Evolutionary conservation across 2,329 filamentous ascomycete species (phyloP).

Genomic region (Botrytis tulipae): DNA sequence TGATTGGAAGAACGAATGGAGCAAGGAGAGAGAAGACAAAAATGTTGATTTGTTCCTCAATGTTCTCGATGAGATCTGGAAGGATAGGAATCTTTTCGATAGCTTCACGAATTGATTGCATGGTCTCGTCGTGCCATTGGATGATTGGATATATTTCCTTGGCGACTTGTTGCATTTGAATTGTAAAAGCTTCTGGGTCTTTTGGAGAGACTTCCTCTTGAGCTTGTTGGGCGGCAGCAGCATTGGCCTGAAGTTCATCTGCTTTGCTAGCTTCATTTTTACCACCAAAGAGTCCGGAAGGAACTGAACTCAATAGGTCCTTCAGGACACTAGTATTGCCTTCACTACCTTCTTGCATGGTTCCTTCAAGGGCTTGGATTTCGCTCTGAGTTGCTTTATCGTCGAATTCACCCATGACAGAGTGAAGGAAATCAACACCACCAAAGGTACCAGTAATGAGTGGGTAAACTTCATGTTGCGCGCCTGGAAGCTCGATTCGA

Average conservation of each 20-base stretch:
- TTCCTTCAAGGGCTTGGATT: slow-evolving; percentile 83
- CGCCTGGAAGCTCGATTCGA: slow-evolving; percentile 67
- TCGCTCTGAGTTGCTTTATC: slow-evolving; percentile 92
- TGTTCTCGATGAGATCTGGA: slow-evolving; percentile 78
- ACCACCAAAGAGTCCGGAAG: slow-evolving; percentile 73
- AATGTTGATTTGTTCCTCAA: slow-evolving; percentile 82
- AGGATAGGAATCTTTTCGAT: slow-evolving; percentile 84
- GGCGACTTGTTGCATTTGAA: slow-evolving; percentile 71
- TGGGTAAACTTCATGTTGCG: slow-evolving; percentile 67
- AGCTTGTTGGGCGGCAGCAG: slow-evolving; percentile 71
- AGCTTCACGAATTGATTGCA: slow-evolving; percentile 73
- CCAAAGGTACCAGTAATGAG: slow-evolving; percentile 90
- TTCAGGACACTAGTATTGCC: slow-evolving; percentile 73
- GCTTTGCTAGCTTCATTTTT: slow-evolving; percentile 73
- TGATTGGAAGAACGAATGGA: slow-evolving; percentile 81
- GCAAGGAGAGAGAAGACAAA: slow-evolving; percentile 92
- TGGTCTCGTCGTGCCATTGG: slow-evolving; percentile 84
- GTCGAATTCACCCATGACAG: slow-evolving; percentile 74
- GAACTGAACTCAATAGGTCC: slow-evolving; percentile 77
- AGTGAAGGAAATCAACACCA: slow-evolving; percentile 91
- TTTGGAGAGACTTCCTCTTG: slow-evolving; percentile 72
- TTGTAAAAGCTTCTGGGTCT: slow-evolving; percentile 79
- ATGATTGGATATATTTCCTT: slow-evolving; percentile 85
- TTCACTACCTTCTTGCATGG: slow-evolving; percentile 63
- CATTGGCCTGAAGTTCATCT: slow-evolving; percentile 75